phyloP scores from a whole-genome alignment of 2,329 filamentous ascomycete genomes.

The Diaporthe destruens region DNA sequence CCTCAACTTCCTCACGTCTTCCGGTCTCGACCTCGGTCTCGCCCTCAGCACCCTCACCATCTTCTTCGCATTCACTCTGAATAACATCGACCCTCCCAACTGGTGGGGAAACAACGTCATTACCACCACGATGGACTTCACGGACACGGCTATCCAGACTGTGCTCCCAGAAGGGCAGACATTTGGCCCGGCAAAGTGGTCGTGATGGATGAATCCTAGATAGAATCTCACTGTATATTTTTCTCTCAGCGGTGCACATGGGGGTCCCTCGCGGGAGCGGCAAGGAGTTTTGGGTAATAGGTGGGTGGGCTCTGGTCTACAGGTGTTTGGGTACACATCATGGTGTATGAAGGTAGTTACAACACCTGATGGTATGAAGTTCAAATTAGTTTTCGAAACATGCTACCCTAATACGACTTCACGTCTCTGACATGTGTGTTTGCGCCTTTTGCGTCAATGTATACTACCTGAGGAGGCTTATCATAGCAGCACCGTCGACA shows the following conservation, averaged over 20 bases:
- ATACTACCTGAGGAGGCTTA: too few species aligned
- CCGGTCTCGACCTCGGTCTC: slow-evolving; percentile 76
- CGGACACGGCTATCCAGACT: slow-evolving; percentile 69
- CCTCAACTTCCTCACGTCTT: slow-evolving; percentile 79
- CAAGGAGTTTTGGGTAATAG: slow-evolving; percentile 1
- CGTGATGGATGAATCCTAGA: slow-evolving; percentile 46
- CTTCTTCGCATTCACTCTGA: slow-evolving; percentile 77
- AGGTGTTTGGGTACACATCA: not conserved
- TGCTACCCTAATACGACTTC: not conserved
- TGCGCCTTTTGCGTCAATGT: too few species aligned
- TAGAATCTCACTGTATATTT: not conserved
- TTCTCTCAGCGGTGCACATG: not conserved
- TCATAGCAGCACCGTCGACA: not conserved
- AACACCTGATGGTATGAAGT: not conserved
- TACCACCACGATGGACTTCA: slow-evolving; percentile 70
- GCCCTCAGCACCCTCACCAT: slow-evolving; percentile 76
- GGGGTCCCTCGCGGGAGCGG: slow-evolving; percentile 3
- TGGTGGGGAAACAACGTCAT: slow-evolving; percentile 79
- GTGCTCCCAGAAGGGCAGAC: slow-evolving; percentile 65
- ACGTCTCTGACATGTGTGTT: not conserved
- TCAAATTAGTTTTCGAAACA: not conserved
- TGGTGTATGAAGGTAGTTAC: not conserved
- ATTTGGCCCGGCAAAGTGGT: slow-evolving; percentile 72
- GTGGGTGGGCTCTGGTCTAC: not conserved
- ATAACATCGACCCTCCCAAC: slow-evolving; percentile 69